Base-by-base conservation (phyloP, 2,329 filamentous ascomycete genomes). In the Truncatella angustata region DNA sequence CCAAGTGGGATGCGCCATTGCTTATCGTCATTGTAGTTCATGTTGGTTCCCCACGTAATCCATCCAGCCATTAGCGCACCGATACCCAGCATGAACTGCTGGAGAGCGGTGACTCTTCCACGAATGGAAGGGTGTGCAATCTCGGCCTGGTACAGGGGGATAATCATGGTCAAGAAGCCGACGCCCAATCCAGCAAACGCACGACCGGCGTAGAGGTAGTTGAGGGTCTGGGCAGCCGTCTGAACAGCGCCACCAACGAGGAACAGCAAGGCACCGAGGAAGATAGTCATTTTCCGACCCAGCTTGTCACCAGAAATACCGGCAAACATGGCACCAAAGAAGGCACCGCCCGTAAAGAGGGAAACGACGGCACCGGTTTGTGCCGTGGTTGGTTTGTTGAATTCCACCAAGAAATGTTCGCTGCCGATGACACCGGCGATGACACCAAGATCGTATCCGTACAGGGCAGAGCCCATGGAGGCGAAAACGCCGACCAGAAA, bases 41-140 rank as follows among this genome's bases (percentile, higher is more conserved):
- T 63, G 40, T 66, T 67, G 32, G 59, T 63, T 40, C 85, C 89
- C 55, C 85, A 93, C 0, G 83, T 84, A 44, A 88, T 82, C 88
- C 88, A 91, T 0, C 84, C 78, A 0, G 90, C 89, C 14, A 85
- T 71, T 2, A 94, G 78, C 14, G 87, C 75, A 52, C 90, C 90
- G 24, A 93, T 80, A 1, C 88, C 89, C 48, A 93, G 67, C 88
- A 92, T 92, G 64, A 92, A 91, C 61, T 92, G 89, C 66, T 92
- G 89, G 3, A 93, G 74, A 26, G 84, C 81, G 0, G 88, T 91
- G 28, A 94, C 80, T 56, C 85, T 76, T 11, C 89, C 90, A 66
- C 90, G 82, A 61, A 93, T 93, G 53, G 79, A 80, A 1, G 90
- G 90, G 65, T 93, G 90, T 3, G 86, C 85, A 21, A 93, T 78